Evolutionary conservation across 2,329 filamentous ascomycete genomes (phyloP), one percentile per base, ranked within the genome.

Genomic region (Claviceps sp.): DNA sequence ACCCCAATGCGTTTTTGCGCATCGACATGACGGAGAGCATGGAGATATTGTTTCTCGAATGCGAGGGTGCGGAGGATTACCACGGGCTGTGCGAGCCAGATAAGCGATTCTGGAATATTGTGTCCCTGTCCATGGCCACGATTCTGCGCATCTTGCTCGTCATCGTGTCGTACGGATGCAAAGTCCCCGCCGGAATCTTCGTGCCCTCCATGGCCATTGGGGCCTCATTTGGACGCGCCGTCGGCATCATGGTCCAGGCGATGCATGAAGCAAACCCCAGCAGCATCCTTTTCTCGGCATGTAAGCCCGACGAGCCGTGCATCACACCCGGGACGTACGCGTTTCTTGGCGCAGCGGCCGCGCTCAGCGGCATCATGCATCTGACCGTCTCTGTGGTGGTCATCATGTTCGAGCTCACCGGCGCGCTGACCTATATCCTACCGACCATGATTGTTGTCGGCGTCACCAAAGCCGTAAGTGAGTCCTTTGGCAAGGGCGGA

Each of bases 11-110:
- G 66, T 97, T 98, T 58, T 66, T 98, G 52, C 78, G 88, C 52
- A 96, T 97, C 61, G 94, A 98, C 68, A 97, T 98, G 93, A 96
- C 93, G 0, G 91, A 97, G 71, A 95, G 89, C 72, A 97, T 98
- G 93, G 90, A 97, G 65, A 95, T 96, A 56, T 72, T 98, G 11
- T 98, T 98, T 66, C 77, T 87, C 14, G 93, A 98, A 64, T 98
- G 93, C 60, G 88, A 95, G 63, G 89, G 86, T 5, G 84, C 77
- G 20, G 86, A 95, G 64, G 88, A 91, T 63, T 96, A 95, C 59
- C 81, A 94, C 56, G 87, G 87, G 5, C 79, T 98, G 16, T 98
- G 93, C 75, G 87, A 96, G 65, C 65, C 76, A 4, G 73, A 86
- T 49, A 84, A 87, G 59, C 81, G 89, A 24, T 84, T 84, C 74